Base-by-base conservation (phyloP, 1,284 basidiomycete genomes). In the Heliocybe sulcata region DNA sequence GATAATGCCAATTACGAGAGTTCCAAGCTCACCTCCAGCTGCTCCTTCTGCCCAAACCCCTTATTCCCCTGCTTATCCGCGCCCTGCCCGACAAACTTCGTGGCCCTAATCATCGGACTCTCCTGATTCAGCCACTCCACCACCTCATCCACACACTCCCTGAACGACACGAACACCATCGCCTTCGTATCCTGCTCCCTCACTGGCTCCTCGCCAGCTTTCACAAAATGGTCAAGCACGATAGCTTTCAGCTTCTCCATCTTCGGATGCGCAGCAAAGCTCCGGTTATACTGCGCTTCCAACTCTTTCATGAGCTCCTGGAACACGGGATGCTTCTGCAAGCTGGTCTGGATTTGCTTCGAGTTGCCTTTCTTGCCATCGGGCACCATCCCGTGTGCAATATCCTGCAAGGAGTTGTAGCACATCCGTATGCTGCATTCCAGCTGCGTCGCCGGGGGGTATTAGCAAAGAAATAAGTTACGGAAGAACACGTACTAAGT, bases 161-260 rank as follows among this genome's bases (percentile, higher is more conserved):
- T 80, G 66, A 83, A 95, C 3, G 89, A 88, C 57, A 91, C 92
- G 65, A 99, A 99, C 1, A 99, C 90, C 91, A 99, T 99, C n/a
- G 88, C 91, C 57, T 88, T 81, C 0, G 93, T 92, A 57, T 42
- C 38, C 4, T 42, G 8, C 16, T 11, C 54, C 12, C 53, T 55
- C 25, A 55, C 56, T 45, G 71, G 68, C 38, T 67, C 71, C 20
- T 69, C 76, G 10, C 63, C 69, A 35, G 77, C 75, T 61, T 81
- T 72, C 8, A 79, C 83, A 64, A 98, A 96, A 67, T 97, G 89
- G 35, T 90, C 81, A 8, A 94, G 72, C 1, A 94, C 75, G 33
- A 98, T 72, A 9, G 79, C 75, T 54, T 87, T 83, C 14, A 98
- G 77, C 58, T 81, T 87, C 35, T 90, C 88, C 86, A 99, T 91